phyloP scores from a whole-genome alignment of 768 basidiomycete genomes.

The Termitomyces sp. region DNA sequence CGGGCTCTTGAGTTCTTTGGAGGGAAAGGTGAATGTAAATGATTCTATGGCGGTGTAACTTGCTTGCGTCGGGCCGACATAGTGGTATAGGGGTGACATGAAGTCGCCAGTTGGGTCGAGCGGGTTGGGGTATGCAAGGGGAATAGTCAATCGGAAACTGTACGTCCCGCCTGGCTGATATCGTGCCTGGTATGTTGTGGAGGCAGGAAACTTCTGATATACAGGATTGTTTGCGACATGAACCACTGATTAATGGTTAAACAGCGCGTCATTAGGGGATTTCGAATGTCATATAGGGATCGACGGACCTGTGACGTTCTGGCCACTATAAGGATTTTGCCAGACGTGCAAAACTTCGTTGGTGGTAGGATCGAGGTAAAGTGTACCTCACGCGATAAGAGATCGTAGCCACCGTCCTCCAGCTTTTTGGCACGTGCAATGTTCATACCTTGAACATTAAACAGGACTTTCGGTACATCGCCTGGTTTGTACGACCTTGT shows the following conservation, averaged over 20 bases:
- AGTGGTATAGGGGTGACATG: conserved; percentile 10
- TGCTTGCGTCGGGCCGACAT: conserved; percentile 11
- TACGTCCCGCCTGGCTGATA: conserved; percentile 13
- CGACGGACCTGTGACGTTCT: conserved; percentile 13
- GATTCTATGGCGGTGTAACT: conserved; percentile 16
- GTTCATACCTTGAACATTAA: conserved; percentile 18
- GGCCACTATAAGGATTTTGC: conserved; percentile 14
- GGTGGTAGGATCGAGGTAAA: conserved; percentile 16
- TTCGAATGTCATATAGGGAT: neutral
- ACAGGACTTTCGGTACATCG: conserved; percentile 12
- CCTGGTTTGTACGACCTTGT: conserved; percentile 16
- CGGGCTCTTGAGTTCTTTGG: neutral
- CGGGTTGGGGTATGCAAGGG: conserved; percentile 17
- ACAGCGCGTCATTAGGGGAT: neutral
- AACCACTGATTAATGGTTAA: conserved; percentile 2
- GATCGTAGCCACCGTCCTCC: conserved; percentile 13
- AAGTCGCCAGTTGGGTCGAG: conserved; percentile 15
- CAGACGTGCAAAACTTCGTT: conserved; percentile 16
- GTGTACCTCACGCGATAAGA: conserved; percentile 14
- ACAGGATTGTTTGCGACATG: conserved; percentile 17
- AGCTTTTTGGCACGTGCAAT: conserved; percentile 13
- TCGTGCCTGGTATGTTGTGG: conserved; percentile 5
- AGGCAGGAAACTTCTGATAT: conserved; percentile 14
- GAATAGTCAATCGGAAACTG: conserved; percentile 11
- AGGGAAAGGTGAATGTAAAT: conserved; percentile 15